Base-by-base conservation (phyloP, 2,329 filamentous ascomycete genomes). In the Stylonectria norvegica region DNA sequence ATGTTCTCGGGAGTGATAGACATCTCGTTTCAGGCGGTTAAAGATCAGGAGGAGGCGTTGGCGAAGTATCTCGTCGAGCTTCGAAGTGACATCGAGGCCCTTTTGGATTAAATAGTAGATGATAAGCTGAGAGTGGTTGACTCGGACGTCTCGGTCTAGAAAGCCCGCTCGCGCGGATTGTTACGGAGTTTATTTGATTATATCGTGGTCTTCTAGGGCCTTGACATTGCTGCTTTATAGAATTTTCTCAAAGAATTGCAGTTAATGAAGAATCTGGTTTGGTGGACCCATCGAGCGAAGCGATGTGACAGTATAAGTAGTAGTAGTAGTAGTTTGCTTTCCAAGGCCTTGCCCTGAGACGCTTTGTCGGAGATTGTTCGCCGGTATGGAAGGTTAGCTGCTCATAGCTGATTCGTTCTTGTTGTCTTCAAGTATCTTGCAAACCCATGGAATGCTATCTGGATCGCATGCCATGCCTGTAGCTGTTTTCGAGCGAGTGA, bases 1-100 rank as follows among this genome's bases (percentile, higher is more conserved):
- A 56, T 63, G 52, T 64, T 65, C 36, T 53, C 57, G 19, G 55
- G 59, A 2, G 61, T 64, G 2, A 62, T 61, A 1, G 57, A 58
- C 36, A 40, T 55, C 14, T 62, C 60, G 12, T 59, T 55, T 38
- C 49, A 56, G 36, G 55, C 56, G 20, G 43, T 66, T 40, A 59
- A 56, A 45, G 55, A 56, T 29, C 59, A 60, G 27, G 63, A 66
- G 47, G 62, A 65, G 33, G 58, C 52, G 27, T 46, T 66, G 33
- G 53, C 53, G 3, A 58, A 57, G 49, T 55, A 66, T 38, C 48
- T 66, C 11, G 53, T 56, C 22, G 56, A 59, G 33, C 33, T 66
- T 10, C 51, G 62, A 19, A 55, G 57, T 34, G 61, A 64, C 17
- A 63, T 65, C 36, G 62, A 65, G 36, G 52, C 50, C 15, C 45